Evolutionary conservation across 495 filamentous ascomycete species (phyloP).

Genomic region (Talaromyces adpressus): DNA sequence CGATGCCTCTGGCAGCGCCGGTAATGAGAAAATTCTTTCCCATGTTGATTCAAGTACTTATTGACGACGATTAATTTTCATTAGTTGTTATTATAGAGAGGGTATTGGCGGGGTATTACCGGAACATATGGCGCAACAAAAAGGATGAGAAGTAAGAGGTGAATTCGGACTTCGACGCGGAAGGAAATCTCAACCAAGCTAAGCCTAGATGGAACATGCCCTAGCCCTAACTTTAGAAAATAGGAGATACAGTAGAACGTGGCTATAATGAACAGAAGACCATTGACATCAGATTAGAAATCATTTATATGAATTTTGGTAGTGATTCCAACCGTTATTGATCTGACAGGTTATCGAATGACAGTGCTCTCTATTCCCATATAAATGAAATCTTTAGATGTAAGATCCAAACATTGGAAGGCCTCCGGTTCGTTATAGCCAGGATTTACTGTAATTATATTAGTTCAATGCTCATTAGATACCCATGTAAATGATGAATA

Average conservation of each 20-base stretch:
- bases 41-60: neutral
- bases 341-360: too few species aligned
- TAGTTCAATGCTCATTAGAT: neutral
- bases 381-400: too few species aligned
- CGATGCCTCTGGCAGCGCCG: slow-evolving; percentile 24
- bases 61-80: neutral
- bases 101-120: neutral
- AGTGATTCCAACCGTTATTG: too few species aligned
- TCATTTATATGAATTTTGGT: too few species aligned
- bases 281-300: too few species aligned
- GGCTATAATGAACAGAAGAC: too few species aligned
- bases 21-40: slow-evolving; percentile 18
- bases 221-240: neutral
- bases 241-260: too few species aligned
- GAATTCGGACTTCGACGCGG: neutral
- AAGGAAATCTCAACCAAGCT: neutral
- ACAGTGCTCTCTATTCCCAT: too few species aligned
- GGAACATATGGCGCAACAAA: neutral
- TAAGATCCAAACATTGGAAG: too few species aligned
- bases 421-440: too few species aligned
- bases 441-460: too few species aligned
- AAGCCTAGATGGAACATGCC: neutral
- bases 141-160: neutral
- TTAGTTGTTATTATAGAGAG: neutral
- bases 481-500: neutral